Evolutionary conservation across 1,284 basidiomycete species (phyloP), one percentile per base, ranked within the genome.

Genomic region (Rhodotorula sp.): DNA sequence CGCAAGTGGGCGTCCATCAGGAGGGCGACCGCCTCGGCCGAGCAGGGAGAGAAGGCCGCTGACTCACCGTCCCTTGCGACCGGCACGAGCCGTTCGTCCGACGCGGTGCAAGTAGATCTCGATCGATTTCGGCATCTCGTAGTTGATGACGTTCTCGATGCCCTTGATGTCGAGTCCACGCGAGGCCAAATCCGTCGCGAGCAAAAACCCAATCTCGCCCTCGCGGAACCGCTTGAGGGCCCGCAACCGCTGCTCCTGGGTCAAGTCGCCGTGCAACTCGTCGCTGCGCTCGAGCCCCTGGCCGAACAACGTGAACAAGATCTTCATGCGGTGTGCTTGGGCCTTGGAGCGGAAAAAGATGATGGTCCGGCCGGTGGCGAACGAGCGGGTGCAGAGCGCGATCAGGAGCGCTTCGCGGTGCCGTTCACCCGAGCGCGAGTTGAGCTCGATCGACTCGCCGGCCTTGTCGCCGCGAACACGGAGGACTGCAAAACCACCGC

Each of bases 261-360:
- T 90, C 66, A 99, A 85, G 81, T 99, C 92, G 8, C 95, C 95
- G 79, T 99, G 95, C 64, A 99, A 82, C 80, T 99, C 95, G 58
- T 89, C 92, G 62, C 91, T 90, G 79, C 89, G 90, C 64, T 76
- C 73, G 38, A 76, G 52, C 3, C 75, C 75, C 84, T 97, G 85
- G 14, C 87, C 91, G 48, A 92, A 84, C n/a, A 99, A 82, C 67
- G 92, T 87, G 81, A 98, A 98, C 38, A 97, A 86, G 68, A 97
- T 89, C 63, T 93, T 89, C 86, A 98, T 91, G 81, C 98, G 94
- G 84, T 98, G 95, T 6, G 95, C 95, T 43, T 97, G 85, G 78
- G 93, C 94, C 82, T 99, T 99, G 82, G 93, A 97, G 62, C 95
- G 87, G 80, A 97, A 88, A 83, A 99, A 99, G 73, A 98, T 86